phyloP scores from a whole-genome alignment of 2,329 filamentous ascomycete genomes.

The Aspergillus versicolor region DNA sequence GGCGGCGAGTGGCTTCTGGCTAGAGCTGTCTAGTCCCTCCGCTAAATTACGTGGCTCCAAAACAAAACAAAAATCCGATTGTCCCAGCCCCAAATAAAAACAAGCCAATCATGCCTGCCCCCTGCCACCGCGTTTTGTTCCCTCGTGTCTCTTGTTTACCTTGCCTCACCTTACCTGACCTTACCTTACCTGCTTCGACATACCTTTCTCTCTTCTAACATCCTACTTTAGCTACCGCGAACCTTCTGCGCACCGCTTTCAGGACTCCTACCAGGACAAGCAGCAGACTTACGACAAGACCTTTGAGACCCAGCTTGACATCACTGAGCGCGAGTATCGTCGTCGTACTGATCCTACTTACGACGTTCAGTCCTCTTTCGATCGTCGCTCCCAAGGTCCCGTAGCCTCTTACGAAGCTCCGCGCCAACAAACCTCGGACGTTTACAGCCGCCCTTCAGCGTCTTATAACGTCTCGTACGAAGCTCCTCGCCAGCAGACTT shows the following conservation, averaged over 20 bases:
- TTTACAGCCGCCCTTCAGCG: slow-evolving; percentile 19
- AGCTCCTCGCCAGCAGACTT: slow-evolving; percentile 19
- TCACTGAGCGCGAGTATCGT: slow-evolving; percentile 64
- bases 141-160: slow-evolving; percentile 11
- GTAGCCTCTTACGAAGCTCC: slow-evolving; percentile 19
- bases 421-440: slow-evolving; percentile 23
- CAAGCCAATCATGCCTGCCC: slow-evolving; percentile 12
- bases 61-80: slow-evolving; percentile 22
- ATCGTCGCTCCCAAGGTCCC: slow-evolving; percentile 16
- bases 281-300: slow-evolving; percentile 41
- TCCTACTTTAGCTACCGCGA: slow-evolving; percentile 53
- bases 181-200: slow-evolving; percentile 22
- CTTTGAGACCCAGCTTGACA: slow-evolving; percentile 51
- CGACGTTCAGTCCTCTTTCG: slow-evolving; percentile 35
- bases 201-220: slow-evolving; percentile 18
- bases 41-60: slow-evolving; percentile 27
- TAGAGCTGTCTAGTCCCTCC: slow-evolving; percentile 19
- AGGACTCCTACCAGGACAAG: slow-evolving; percentile 43
- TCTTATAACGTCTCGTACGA: slow-evolving; percentile 29
- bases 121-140: slow-evolving; percentile 9
- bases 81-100: slow-evolving; percentile 18
- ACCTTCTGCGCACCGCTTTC: slow-evolving; percentile 52
- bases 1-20: slow-evolving; percentile 9
- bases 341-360: slow-evolving; percentile 57
- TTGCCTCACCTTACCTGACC: slow-evolving; percentile 10